Conservation (phyloP, 139 green algal genomes). For the Tetraselmis chui region DNA sequence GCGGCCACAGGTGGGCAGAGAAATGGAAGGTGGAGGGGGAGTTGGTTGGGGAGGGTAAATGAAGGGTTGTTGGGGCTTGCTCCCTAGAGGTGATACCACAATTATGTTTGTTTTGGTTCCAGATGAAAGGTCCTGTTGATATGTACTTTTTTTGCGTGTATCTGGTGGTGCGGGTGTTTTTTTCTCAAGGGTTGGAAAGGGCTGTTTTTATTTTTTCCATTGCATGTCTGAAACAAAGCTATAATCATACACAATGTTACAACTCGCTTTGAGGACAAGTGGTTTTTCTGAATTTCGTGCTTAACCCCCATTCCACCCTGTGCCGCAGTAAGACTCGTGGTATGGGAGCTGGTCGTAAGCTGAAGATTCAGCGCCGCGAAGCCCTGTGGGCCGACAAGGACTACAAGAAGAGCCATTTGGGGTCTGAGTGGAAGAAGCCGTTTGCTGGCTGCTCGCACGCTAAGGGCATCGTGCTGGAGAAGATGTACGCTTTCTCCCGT, state of each 20-base stretch:
- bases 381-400: slow-evolving; percentile 98
- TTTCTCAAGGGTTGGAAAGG: neutral
- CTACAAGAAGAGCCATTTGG: slow-evolving; percentile 98
- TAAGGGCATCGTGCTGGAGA: slow-evolving; percentile 99
- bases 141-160: no score
- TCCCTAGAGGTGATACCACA: no score
- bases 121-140: no score
- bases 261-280: neutral
- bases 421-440: slow-evolving; percentile 99
- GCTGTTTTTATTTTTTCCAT: no score
- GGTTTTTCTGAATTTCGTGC: neutral
- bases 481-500: slow-evolving; percentile 72
- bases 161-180: no score
- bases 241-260: no score
- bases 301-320: neutral
- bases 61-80: no score
- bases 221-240: no score
- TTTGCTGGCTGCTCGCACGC: slow-evolving; percentile 97
- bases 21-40: no score
- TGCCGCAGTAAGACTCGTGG: slow-evolving; percentile 91
- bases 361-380: slow-evolving; percentile 81
- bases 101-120: no score
- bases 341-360: slow-evolving; percentile 98
- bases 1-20: no score
- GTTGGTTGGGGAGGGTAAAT: no score